phyloP scores from a whole-genome alignment of 2,329 filamentous ascomycete genomes.

The Tolypocladium ophioglossoides region DNA sequence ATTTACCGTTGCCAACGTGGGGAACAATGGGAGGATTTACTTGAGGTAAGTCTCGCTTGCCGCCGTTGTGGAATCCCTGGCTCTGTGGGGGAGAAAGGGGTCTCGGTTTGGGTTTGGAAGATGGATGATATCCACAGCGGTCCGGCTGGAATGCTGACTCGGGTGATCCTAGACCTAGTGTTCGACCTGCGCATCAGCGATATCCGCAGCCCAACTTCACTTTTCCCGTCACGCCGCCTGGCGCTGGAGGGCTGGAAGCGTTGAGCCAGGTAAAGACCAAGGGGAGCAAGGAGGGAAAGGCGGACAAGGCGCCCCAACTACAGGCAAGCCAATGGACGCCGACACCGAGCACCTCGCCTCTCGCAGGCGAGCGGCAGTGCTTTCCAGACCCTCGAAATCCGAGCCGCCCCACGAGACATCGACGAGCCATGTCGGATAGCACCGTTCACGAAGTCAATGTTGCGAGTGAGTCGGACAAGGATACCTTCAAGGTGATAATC shows the following conservation, averaged over 20 bases:
- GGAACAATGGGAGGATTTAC: constrained; percentile 75
- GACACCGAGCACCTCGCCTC: constrained; percentile 26
- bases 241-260: constrained; percentile 44
- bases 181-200: constrained; percentile 50
- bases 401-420: constrained; percentile 27
- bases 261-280: constrained; percentile 20
- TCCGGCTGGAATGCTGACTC: constrained; percentile 9
- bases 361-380: constrained; percentile 20
- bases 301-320: constrained; percentile 8
- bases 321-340: constrained; percentile 31
- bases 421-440: constrained; percentile 66
- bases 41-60: constrained; percentile 48
- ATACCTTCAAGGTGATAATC: constrained; percentile 72
- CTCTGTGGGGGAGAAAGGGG: neutral
- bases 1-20: constrained; percentile 73
- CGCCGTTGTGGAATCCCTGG: neutral
- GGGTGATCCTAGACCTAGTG: constrained; percentile 38
- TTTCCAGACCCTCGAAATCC: constrained; percentile 17
- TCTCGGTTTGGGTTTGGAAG: neutral
- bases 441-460: constrained; percentile 55
- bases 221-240: constrained; percentile 50
- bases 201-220: constrained; percentile 50
- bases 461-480: constrained; percentile 45
- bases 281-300: constrained; percentile 5
- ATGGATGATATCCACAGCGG: neutral